Percentiles rank a stretch among this genome's conserved stretches.
phyloP scores from a whole-genome alignment of 495 filamentous ascomycete genomes.

The Neurospora terricola region DNA sequence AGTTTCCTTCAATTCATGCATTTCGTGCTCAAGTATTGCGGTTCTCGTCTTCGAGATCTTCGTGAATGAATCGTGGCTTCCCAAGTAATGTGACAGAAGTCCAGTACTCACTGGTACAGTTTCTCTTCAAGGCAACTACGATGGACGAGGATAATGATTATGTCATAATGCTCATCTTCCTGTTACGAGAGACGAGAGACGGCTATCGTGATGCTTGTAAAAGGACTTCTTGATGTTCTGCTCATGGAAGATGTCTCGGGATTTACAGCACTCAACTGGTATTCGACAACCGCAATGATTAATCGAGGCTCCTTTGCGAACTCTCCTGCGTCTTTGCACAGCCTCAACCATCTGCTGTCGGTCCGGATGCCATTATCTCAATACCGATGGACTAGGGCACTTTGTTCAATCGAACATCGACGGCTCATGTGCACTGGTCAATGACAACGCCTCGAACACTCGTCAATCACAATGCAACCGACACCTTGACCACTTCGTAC shows the following conservation, averaged over 20 bases:
- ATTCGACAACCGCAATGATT: neutral
- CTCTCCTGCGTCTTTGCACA: neutral
- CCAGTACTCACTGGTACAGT: neutral
- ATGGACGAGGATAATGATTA: neutral
- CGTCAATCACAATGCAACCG: neutral
- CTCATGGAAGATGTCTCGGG: neutral
- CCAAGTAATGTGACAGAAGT: neutral
- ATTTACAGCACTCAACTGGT: neutral
- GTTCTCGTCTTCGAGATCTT: neutral
- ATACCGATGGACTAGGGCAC: neutral
- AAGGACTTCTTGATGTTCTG: neutral
- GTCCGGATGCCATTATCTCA: neutral
- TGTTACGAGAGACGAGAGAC: neutral
- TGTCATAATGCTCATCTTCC: neutral
- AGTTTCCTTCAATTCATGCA: neutral
- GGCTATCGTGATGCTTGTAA: neutral
- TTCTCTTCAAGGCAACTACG: neutral
- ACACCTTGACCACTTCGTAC: neutral
- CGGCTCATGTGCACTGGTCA: neutral
- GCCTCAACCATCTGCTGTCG: too few species aligned
- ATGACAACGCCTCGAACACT: neutral
- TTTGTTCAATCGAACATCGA: neutral
- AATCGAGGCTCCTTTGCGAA: neutral
- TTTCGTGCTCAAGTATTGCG: neutral
- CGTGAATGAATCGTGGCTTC: neutral